These are phyloP conservation scores for Letharia columbiana DNA, from an alignment of 495 filamentous ascomycete genomes.

Conservation along the genomic window DNA sequence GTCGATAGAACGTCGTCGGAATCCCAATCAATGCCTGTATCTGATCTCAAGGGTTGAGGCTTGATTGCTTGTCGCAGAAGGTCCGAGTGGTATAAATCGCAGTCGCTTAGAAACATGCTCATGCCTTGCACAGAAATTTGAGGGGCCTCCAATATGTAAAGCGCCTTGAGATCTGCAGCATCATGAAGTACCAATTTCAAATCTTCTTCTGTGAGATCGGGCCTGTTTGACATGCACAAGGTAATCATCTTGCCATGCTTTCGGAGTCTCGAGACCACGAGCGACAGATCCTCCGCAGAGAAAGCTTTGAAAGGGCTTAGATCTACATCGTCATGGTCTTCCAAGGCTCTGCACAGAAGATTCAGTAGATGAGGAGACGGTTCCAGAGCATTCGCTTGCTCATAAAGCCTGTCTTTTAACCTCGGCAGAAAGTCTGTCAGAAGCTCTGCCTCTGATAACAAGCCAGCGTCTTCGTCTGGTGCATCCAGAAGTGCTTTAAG, in stretches of 20 bases:
- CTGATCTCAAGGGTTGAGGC: too few species aligned
- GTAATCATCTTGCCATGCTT: background rate
- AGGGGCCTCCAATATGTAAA: too few species aligned
- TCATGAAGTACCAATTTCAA: background rate
- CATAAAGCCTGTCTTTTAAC: conserved; percentile 2
- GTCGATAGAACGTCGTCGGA: too few species aligned
- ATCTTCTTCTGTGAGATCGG: conserved; percentile 2
- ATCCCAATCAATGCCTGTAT: too few species aligned
- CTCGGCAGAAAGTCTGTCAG: conserved; percentile 16
- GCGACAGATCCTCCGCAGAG: conserved; percentile 1
- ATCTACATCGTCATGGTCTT: conserved; percentile 8
- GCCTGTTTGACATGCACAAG: conserved; percentile 1
- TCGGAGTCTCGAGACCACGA: conserved; percentile 3
- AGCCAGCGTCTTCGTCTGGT: too few species aligned
- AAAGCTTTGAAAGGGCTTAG: background rate
- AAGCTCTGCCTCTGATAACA: conserved; percentile 1
- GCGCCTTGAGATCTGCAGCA: too few species aligned
- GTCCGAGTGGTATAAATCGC: too few species aligned
- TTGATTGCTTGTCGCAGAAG: too few species aligned
- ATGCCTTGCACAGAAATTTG: too few species aligned
- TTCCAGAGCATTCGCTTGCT: background rate
- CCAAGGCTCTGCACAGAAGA: conserved; percentile 3
- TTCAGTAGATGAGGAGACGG: background rate
- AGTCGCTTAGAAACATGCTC: too few species aligned
- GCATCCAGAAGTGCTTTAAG: too few species aligned